These are phyloP conservation scores for Hawksworthiomyces lignivorus DNA, from an alignment of 2,329 filamentous ascomycete species.

Conservation along the genomic window DNA sequence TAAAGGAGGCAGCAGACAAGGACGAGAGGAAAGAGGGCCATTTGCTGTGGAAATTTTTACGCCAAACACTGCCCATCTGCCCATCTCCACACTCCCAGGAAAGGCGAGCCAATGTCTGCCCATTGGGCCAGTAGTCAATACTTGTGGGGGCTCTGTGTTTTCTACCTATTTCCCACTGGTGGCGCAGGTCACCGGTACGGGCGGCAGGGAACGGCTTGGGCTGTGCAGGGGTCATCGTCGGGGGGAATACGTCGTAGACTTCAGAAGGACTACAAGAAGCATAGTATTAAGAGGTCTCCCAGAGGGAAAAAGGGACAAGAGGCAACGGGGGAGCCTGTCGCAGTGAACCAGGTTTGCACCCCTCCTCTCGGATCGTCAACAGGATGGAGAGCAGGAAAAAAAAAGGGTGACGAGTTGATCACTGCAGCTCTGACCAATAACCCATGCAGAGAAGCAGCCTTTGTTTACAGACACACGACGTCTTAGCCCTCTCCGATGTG, in stretches of 20 bases:
- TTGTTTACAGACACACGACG: too few species aligned
- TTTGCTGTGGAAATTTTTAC: slow-evolving; percentile 2
- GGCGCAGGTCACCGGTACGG: slow-evolving; percentile 11
- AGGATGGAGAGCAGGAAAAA: too few species aligned
- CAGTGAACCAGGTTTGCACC: too few species aligned
- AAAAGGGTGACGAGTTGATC: too few species aligned
- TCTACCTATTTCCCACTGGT: slow-evolving; percentile 3
- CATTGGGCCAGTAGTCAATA: slow-evolving; percentile 9
- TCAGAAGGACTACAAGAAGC: too few species aligned
- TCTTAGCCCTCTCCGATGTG: too few species aligned
- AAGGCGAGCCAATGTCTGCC: background rate
- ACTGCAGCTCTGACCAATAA: slow-evolving; percentile 5
- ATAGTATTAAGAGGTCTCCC: background rate
- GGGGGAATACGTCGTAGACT: too few species aligned
- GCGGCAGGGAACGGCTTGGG: background rate
- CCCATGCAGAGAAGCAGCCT: background rate
- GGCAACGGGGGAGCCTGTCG: too few species aligned
- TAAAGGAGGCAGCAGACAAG: background rate
- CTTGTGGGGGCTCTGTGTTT: slow-evolving; percentile 4
- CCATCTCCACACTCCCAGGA: background rate
- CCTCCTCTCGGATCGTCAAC: too few species aligned
- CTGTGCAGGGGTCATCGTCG: slow-evolving; percentile 4
- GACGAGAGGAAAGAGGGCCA: slow-evolving; percentile 2
- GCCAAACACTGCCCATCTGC: background rate
- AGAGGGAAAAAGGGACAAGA: too few species aligned